Conservation (phyloP, 768 basidiomycete genomes). For the Fistulinella prunicolor region DNA sequence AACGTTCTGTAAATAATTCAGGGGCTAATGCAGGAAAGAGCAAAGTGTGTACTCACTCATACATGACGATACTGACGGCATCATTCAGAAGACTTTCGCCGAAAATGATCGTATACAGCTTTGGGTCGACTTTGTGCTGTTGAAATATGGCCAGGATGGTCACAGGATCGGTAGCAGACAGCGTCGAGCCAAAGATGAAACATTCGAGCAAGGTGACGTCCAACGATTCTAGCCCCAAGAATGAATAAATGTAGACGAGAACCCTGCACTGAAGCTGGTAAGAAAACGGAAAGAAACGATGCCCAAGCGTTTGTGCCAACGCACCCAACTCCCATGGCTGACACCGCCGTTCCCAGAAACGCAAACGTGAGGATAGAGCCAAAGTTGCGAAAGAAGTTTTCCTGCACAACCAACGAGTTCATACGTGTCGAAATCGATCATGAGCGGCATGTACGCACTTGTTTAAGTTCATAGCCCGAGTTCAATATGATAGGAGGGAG, state of each 20-base stretch:
- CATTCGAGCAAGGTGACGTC: constrained; percentile 88
- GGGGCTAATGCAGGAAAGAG: not conserved
- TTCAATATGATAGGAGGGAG: constrained; percentile 97
- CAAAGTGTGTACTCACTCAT: constrained; percentile 71
- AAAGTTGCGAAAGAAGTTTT: constrained; percentile 98
- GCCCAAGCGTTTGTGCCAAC: constrained; percentile 1
- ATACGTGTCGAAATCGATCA: not conserved
- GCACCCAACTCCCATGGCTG: constrained; percentile 96
- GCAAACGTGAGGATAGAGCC: constrained; percentile 94
- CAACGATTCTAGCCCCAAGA: constrained; percentile 87
- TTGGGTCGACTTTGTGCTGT: constrained; percentile 97
- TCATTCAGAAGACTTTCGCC: constrained; percentile 97
- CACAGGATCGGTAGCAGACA: constrained; percentile 97
- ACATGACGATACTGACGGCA: constrained; percentile 99
- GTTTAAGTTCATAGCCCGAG: constrained; percentile 96
- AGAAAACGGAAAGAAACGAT: constrained; percentile 24
- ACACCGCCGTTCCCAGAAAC: constrained; percentile 94
- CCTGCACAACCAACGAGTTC: constrained; percentile 43
- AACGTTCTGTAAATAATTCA: constrained; percentile 60
- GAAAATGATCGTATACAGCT: constrained; percentile 95
- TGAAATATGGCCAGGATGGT: constrained; percentile 99
- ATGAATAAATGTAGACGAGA: constrained; percentile 92
- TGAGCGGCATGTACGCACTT: constrained; percentile 46
- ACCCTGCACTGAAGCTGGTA: constrained; percentile 64
- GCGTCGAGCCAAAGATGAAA: constrained; percentile 91